Conservation (phyloP, 2,329 filamentous ascomycete genomes). For the Penicillium brasilianum region DNA sequence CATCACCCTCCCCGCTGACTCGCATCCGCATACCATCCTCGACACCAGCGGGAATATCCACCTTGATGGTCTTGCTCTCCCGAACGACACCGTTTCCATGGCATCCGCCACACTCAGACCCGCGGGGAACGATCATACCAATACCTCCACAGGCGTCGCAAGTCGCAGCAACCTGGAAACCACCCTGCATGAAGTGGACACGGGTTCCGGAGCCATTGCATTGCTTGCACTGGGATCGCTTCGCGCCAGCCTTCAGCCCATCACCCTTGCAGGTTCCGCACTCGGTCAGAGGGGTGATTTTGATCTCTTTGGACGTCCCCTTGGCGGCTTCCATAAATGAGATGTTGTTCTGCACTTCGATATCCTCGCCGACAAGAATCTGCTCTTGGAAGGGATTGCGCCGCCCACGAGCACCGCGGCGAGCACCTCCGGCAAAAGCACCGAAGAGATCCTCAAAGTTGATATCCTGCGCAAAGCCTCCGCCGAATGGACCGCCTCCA, state of each 20-base stretch:
- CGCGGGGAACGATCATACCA: conserved; percentile 75
- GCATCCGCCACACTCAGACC: conserved; percentile 80
- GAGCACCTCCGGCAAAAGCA: conserved; percentile 72
- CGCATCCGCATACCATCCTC: conserved; percentile 95
- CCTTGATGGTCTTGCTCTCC: conserved; percentile 79
- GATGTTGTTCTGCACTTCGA: conserved; percentile 91
- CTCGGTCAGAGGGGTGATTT: conserved; percentile 77
- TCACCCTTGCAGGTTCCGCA: conserved; percentile 84
- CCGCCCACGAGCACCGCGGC: conserved; percentile 58
- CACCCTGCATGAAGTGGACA: conserved; percentile 87
- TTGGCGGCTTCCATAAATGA: conserved; percentile 97
- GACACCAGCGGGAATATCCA: conserved; percentile 93
- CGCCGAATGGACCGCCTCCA: conserved; percentile 57
- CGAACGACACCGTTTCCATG: conserved; percentile 81
- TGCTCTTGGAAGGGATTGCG: conserved; percentile 77
- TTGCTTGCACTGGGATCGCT: conserved; percentile 72
- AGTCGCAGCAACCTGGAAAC: conserved; percentile 94
- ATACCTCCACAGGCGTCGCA: conserved; percentile 81
- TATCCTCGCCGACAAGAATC: conserved; percentile 89
- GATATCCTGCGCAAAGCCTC: conserved; percentile 76
- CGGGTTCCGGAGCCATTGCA: conserved; percentile 87
- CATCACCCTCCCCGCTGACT: conserved; percentile 84
- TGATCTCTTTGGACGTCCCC: conserved; percentile 85
- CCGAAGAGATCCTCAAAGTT: conserved; percentile 97
- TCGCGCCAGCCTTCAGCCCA: conserved; percentile 80